These are phyloP conservation scores for Paratinospora sagittata DNA, from an alignment of 164 flowering plant genomes.

Conservation along the genomic window DNA sequence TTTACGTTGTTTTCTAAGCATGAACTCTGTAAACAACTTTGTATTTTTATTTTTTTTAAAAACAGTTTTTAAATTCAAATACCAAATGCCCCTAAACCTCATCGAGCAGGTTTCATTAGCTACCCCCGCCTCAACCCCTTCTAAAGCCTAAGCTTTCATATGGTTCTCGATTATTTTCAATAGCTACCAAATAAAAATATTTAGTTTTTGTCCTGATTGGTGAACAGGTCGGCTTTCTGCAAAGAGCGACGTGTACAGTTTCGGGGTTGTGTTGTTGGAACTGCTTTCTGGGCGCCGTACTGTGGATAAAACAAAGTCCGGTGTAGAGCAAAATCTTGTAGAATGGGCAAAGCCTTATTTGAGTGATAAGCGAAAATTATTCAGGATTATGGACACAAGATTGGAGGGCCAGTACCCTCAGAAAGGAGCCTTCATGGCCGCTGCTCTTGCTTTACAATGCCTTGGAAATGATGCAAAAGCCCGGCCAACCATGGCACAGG, in stretches of 20 bases:
- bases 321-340: conserved; percentile 53
- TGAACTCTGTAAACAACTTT: no score
- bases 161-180: no score
- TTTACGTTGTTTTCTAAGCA: no score
- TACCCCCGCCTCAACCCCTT: no score
- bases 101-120: no score
- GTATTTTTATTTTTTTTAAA: no score
- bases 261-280: conserved; percentile 71
- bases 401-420: conserved; percentile 64
- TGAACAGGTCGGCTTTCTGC: conserved; percentile 18
- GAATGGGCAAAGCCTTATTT: conserved; percentile 72
- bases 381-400: conserved; percentile 64
- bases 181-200: no score
- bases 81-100: no score
- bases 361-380: conserved; percentile 47
- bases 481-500: conserved; percentile 68
- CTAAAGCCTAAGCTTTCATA: no score
- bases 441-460: conserved; percentile 61
- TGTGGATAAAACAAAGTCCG: conserved; percentile 48
- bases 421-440: conserved; percentile 58
- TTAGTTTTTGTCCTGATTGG: background rate
- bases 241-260: conserved; percentile 77
- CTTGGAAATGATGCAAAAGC: conserved; percentile 43
- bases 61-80: no score
- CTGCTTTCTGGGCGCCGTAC: conserved; percentile 53